Base-by-base conservation (phyloP, 2,329 filamentous ascomycete species). In the Tolypocladium ovalisporum region DNA sequence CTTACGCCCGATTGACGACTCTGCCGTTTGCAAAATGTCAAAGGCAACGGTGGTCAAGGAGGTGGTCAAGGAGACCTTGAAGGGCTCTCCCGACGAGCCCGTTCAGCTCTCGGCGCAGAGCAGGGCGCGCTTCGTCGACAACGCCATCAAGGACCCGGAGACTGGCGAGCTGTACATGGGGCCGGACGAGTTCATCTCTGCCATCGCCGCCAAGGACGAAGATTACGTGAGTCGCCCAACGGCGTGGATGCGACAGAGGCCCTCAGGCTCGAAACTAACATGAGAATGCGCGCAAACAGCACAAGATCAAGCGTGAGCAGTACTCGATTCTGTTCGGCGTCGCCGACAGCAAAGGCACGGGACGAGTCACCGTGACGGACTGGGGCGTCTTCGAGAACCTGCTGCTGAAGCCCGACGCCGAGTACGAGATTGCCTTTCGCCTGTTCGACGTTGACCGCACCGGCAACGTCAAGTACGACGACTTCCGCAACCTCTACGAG, bases 391-490 rank as follows among this genome's bases (percentile, higher is more conserved):
- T 97, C 74, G 90, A 97, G 76, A 95, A 96, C 77, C 83, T 99
- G 62, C 85, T 99, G 59, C 81, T 82, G 64, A 97, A 97, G 76
- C 89, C 94, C 61, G 94, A 97, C 69, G 94, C 94, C 71, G 94
- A 99, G 76, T 99, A 99, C 76, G 92, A 97, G 74, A 96, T 99
- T 66, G 93, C 94, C 19, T 99, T 97, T 77, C 89, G 94, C 66
- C 82, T 99, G 57, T 99, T 99, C 74, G 93, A 97, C 69, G 81
- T 90, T 65, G 86, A 93, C 55, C 84, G 89, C 60, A 88, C 85
- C 24, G 94, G 94, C 60, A 82, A 82, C 54, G 90, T 99, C 68
- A 93, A 92, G 71, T 96, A 93, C 69, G 88, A 96, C 42, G 85
- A 91, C 66, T 92, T 99, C 75, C 85, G 90, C 68, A 81, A 84